Base-by-base conservation (phyloP, 352 stramenopile genomes). In the Phytophthora vignae region DNA sequence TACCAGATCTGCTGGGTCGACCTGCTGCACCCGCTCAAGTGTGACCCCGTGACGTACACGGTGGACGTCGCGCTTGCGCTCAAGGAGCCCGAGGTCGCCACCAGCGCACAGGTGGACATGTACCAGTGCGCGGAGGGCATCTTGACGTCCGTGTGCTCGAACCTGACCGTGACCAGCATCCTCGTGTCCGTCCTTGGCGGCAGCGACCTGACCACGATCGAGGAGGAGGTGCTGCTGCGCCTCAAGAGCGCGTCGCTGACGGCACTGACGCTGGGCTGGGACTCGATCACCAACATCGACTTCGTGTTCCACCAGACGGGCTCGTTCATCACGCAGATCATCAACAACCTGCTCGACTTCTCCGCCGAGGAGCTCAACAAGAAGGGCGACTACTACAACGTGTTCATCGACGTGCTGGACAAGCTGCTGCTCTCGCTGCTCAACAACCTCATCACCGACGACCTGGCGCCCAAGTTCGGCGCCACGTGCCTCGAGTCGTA, bases 1-100 rank as follows among this genome's bases (percentile, higher is more conserved):
- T 90, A 81, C 72, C 75, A 84, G 67, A 83, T 90, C 67, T 88
- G 79, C 72, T 88, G 78, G 74, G 78, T 78, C 33, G 70, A 84
- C 63, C 49, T 85, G 49, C 69, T 88, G 42, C 61, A 87, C 59
- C 78, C 76, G 36, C 57, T 71, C 7, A 31, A 63, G 40, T 90
- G 82, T 64, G 49, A 60, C 40, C 74, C 78, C 15, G 53, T 70
- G 22, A 76, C 64, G 2, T 56, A 86, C 48, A 74, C 69, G 11
- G 72, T 87, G 6, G 74, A 87, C 12, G 69, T 87, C 6, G 69
- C 62, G 6, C 62, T 85, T 17, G 73, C 63, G 6, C 63, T 90
- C 8, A 71, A 83, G 59, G 70, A 84, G 50, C 76, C 74, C 0
- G 64, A 72, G 25, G 31, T 84, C 2, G 61, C 58, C 22, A 71